Base-by-base conservation (phyloP, 2,329 filamentous ascomycete genomes). In the Gnomoniopsis sp. region DNA sequence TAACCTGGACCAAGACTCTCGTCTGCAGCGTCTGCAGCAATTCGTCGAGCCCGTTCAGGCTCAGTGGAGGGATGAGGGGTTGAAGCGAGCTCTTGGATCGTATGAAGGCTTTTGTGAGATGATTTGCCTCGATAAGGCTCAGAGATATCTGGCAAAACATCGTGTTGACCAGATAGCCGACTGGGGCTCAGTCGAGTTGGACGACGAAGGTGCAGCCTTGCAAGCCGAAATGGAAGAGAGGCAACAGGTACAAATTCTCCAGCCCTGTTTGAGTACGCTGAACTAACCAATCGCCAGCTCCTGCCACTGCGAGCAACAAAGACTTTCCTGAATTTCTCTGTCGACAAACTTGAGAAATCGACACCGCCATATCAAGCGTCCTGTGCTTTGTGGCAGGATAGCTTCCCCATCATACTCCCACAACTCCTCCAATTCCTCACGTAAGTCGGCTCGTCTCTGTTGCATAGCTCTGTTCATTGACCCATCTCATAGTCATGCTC, bases 261-360 rank as follows among this genome's bases (percentile, higher is more conserved):
- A 15, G 3, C 33, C 6, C 21, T 21, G 8, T 22, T 23, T 36
- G 26, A 11, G 19, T 43, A 44, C 38, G 49, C 30, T 2, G 26
- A 23, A 14, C 49, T 50, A 6, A 26, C 17, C 30, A 10, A 23
- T 15, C 22, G 22, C 15, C 50, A 89, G 80, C 80, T 82, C 60
- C 75, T 98, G 15, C 95, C 95, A 3, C 75, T 99, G 46, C 86
- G 93, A 58, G 84, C 90, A 7, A 97, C 93, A 1, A 97, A 97
- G 70, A 91, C 91, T 0, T 90, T 98, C 69, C 77, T 99, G n/a
- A 90, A 89, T 1, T 93, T 93, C 51, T 96, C 93, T 0, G 93
- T 95, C 0, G 96, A 99, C 66, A 91, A 91, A 69, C 75, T 98
- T 8, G 88, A 91, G 51, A 90, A 89, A 65, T 82, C 83, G 6